Evolutionary conservation across 257 asterid species (phyloP), one percentile per base, ranked within the genome.

Genomic region (Salvia splendens): DNA sequence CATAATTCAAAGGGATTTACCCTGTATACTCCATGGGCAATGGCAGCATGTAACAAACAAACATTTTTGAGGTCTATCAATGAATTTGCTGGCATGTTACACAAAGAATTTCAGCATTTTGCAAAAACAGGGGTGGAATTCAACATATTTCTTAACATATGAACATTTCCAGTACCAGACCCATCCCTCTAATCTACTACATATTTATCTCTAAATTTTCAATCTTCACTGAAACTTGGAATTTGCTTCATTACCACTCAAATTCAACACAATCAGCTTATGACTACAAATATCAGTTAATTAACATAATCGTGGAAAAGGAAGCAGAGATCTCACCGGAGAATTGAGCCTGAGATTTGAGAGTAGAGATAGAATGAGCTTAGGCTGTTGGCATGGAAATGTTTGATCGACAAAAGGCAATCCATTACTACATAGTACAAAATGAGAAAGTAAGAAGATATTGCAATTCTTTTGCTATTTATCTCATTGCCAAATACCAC

Each of bases 261-360:
- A 69, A 49, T 16, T 59, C 58, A 58, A 75, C 70, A 12, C 0
- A 51, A 15, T 12, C 57, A 12, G 9, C 70, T 68, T 14, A 32
- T 17, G 33, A 42, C 17, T 40, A 50, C 43, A 33, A 14, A 12
- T 5, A 28, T 35, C 73, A 57, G 30, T 45, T 8, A 33, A 45
- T 45, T 20, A 56, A 49, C 56, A 15, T 33, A 40, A 78, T 70
- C 79, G 61, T 6, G 30, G 47, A 51, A 6, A 64, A 12, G 63
- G 75, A 75, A 78, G 80, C 35, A 68, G 68, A 62, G 78, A 78
- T 71, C 75, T 70, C 73, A 60, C 75, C 75, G 72, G 74, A 58
- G 5, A 61, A 61, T 65, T 60, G 77, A 61, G 79, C 58, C 67
- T 66, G 11, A 64, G 9, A 42, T 68, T 28, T 17, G 68, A n/a